phyloP scores from a whole-genome alignment of 2,329 filamentous ascomycete genomes.

The Nemania sp. region DNA sequence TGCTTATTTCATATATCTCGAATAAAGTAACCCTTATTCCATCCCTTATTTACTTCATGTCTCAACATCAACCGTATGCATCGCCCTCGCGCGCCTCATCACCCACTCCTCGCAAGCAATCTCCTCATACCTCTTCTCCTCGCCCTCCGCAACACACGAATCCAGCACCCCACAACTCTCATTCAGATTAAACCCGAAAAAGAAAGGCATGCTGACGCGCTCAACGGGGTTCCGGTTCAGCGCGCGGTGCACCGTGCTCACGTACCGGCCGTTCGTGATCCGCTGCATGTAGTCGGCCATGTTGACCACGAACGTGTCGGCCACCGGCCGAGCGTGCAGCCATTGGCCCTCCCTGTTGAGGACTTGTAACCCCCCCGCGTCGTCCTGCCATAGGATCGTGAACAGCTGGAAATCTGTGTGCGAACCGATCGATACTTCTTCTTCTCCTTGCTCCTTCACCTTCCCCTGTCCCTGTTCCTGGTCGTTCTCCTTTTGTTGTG shows the following conservation, averaged over 20 bases:
- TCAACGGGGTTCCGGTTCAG: slow-evolving; percentile 43
- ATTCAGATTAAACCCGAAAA: slow-evolving; percentile 43
- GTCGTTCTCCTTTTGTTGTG: no score
- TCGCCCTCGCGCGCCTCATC: slow-evolving; percentile 39
- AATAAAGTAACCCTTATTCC: no score
- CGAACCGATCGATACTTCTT: slow-evolving; percentile 44
- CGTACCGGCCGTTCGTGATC: slow-evolving; percentile 48
- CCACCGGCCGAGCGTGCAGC: slow-evolving; percentile 48
- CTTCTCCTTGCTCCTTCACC: slow-evolving; percentile 23
- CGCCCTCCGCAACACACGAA: slow-evolving; percentile 42
- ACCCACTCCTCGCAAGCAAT: slow-evolving; percentile 47
- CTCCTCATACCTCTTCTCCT: slow-evolving; percentile 44
- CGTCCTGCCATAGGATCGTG: slow-evolving; percentile 51
- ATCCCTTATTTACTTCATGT: not conserved
- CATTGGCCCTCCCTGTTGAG: slow-evolving; percentile 49
- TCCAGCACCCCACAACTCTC: slow-evolving; percentile 48
- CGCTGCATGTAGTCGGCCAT: slow-evolving; percentile 49
- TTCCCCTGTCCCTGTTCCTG: not conserved
- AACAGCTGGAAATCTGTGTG: slow-evolving; percentile 55
- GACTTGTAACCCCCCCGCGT: slow-evolving; percentile 49
- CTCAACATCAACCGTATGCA: slow-evolving; percentile 36
- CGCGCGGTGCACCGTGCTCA: slow-evolving; percentile 47
- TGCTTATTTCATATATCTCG: no score
- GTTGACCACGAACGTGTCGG: slow-evolving; percentile 50
- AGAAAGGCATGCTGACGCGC: slow-evolving; percentile 47